These are phyloP conservation scores for Micractinium sp. DNA, from an alignment of 139 green algal genomes.

Conservation along the genomic window DNA sequence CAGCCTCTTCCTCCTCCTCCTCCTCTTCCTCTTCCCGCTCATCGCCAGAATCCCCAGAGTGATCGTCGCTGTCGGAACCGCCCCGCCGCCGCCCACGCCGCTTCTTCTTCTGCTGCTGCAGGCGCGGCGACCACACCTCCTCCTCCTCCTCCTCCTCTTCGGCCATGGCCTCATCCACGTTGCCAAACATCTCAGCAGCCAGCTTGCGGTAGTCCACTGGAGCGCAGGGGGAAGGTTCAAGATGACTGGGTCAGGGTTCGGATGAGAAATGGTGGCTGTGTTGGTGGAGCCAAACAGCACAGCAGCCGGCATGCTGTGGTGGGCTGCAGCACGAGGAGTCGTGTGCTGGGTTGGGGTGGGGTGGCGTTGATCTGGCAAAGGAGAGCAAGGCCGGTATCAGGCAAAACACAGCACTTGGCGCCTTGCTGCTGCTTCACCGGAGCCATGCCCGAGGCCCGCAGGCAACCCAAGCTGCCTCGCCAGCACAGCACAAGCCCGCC, in stretches of 20 bases:
- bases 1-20: neutral
- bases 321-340: no score
- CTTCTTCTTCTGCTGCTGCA: constrained; percentile 17
- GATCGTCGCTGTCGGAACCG: neutral
- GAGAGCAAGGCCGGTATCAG: neutral
- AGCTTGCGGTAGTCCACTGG: constrained; percentile 29
- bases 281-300: no score
- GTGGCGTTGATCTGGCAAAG: neutral
- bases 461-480: neutral
- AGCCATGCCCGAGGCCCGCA: neutral
- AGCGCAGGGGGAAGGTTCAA: neutral
- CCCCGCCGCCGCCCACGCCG: neutral
- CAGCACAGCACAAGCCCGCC: neutral
- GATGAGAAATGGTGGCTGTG: neutral
- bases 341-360: no score
- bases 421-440: neutral
- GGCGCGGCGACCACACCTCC: constrained; percentile 36
- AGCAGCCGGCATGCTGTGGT: no score
- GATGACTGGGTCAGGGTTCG: no score
- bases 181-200: constrained; percentile 22
- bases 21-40: neutral
- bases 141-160: constrained; percentile 55
- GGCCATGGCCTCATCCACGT: neutral
- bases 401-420: neutral
- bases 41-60: no score